A percentile compares a stretch with the other conserved stretches of the same genome.
These are phyloP conservation scores for Alternaria triticina DNA, from an alignment of 2,329 filamentous ascomycete genomes.

Conservation along the genomic window DNA sequence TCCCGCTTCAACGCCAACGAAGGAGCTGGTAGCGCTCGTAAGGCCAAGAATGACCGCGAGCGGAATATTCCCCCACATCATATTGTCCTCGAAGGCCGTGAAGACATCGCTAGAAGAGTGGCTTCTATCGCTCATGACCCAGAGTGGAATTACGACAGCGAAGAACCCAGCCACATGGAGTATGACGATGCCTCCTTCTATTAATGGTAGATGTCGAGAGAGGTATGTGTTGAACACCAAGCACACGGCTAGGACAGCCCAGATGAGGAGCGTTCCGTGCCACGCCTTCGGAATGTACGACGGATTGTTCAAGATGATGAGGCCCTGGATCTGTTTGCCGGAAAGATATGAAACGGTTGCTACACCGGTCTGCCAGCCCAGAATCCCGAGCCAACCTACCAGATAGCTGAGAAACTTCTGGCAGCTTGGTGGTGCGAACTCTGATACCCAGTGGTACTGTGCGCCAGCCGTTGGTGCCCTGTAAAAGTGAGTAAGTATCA, in stretches of 20 bases:
- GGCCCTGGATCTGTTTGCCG: slow-evolving; percentile 50
- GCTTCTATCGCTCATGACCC: slow-evolving; percentile 38
- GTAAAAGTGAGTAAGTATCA: background rate
- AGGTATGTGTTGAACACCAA: slow-evolving; percentile 51
- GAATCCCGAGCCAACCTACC: slow-evolving; percentile 53
- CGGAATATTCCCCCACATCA: slow-evolving; percentile 6
- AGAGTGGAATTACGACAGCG: slow-evolving; percentile 51
- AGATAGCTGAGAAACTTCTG: slow-evolving; percentile 51
- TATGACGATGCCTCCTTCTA: slow-evolving; percentile 35
- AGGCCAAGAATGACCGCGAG: slow-evolving; percentile 34
- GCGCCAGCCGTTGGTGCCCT: slow-evolving; percentile 43
- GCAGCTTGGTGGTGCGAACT: slow-evolving; percentile 46
- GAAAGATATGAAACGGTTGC: slow-evolving; percentile 53
- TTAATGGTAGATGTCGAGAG: slow-evolving; percentile 43
- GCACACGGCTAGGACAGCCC: slow-evolving; percentile 45
- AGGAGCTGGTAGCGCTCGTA: slow-evolving; percentile 49
- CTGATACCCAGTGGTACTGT: slow-evolving; percentile 41
- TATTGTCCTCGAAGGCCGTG: slow-evolving; percentile 53
- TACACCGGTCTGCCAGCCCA: slow-evolving; percentile 55
- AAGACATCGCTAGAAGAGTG: slow-evolving; percentile 50
- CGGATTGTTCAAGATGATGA: slow-evolving; percentile 46
- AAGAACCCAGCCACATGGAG: slow-evolving; percentile 59
- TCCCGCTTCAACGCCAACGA: slow-evolving; percentile 44
- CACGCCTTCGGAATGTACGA: slow-evolving; percentile 49
- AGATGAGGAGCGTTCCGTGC: slow-evolving; percentile 57